Conservation (phyloP, 1,139 yeast species). For the Protomyces arabidopsidicola region DNA sequence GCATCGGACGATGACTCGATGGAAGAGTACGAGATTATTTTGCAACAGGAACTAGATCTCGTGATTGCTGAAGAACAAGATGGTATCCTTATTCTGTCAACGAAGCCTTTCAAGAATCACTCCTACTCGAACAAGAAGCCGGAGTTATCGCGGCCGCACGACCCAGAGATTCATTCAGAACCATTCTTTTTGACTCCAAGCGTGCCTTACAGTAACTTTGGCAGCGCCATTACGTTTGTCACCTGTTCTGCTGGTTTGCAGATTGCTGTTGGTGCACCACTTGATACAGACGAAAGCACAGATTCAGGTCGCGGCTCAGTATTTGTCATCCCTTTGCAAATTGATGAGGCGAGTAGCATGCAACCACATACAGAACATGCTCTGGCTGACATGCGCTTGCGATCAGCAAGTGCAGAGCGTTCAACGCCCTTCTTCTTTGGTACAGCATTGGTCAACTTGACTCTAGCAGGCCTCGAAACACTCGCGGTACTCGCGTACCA, state of each 20-base stretch:
- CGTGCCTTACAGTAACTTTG: conserved; percentile 9
- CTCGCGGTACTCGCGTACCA: conserved; percentile 9
- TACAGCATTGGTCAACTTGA: neutral
- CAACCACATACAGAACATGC: neutral
- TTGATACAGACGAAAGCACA: neutral
- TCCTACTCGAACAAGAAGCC: neutral
- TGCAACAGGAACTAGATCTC: conserved; percentile 1
- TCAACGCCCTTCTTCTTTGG: neutral
- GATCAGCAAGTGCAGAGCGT: neutral
- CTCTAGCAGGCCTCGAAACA: neutral
- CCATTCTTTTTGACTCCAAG: conserved; percentile 14
- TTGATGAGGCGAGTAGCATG: neutral
- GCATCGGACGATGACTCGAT: neutral
- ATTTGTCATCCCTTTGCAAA: neutral
- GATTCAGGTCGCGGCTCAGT: conserved; percentile 10
- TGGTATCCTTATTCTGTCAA: neutral
- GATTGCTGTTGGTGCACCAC: conserved; percentile 14
- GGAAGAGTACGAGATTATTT: neutral
- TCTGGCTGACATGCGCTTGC: neutral
- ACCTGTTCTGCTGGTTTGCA: neutral
- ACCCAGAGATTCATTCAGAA: neutral
- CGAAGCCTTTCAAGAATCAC: neutral
- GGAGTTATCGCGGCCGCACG: neutral
- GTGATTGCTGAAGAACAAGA: neutral
- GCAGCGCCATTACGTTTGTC: conserved; percentile 1